Conservation (phyloP, 2,329 filamentous ascomycete species). For the Cucurbitaria berberidis region DNA sequence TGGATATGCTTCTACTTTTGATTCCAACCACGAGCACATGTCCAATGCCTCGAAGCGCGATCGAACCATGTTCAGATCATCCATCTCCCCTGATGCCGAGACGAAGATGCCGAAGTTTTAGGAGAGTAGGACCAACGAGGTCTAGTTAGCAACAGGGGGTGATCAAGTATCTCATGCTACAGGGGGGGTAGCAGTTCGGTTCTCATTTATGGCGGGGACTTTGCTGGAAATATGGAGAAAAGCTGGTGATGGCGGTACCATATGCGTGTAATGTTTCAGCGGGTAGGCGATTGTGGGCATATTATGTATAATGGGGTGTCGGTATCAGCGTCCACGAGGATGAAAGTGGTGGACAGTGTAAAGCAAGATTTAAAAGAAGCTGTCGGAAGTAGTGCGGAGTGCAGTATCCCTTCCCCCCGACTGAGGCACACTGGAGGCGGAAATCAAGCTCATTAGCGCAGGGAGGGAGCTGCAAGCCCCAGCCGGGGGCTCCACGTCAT, state of each 20-base stretch:
- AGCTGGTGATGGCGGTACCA: background rate
- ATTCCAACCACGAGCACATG: background rate
- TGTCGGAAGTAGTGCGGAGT: conserved; percentile 17
- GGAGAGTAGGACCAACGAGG: background rate
- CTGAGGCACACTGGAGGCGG: conserved; percentile 18
- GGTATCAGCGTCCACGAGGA: background rate
- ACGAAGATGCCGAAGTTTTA: conserved; percentile 7
- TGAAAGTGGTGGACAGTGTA: background rate
- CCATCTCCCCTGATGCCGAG: background rate
- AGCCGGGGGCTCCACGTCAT: conserved; percentile 30
- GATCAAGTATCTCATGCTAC: background rate
- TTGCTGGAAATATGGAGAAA: background rate
- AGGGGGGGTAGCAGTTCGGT: background rate
- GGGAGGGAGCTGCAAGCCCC: conserved; percentile 25
- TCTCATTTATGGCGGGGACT: background rate
- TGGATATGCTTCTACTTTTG: background rate
- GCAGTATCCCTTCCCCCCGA: conserved; percentile 22
- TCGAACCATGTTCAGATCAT: background rate
- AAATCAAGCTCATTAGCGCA: conserved; percentile 19
- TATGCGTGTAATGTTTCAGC: too few species aligned
- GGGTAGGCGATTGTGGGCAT: too few species aligned
- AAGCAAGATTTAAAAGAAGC: background rate
- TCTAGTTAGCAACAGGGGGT: background rate
- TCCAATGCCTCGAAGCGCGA: background rate
- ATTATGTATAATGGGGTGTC: background rate